Percentiles rank a stretch among this genome's conserved stretches.
Evolutionary conservation across 805 yeast genomes (phyloP).

Genomic region (Metschnikowia rubicola): DNA sequence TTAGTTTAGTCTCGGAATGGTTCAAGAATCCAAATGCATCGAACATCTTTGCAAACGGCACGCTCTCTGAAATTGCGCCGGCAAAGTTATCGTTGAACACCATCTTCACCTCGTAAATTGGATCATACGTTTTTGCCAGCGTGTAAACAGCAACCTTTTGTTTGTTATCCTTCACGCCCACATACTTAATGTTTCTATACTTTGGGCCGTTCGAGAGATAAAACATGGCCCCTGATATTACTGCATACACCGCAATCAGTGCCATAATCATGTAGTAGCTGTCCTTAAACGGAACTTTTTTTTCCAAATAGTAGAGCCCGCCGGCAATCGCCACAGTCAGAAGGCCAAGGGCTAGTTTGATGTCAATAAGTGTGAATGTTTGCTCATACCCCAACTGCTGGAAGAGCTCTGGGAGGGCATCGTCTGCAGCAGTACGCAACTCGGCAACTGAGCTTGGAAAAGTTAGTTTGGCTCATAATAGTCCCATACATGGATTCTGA

Average conservation of each 20-base stretch:
- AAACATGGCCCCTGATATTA: constrained; percentile 31
- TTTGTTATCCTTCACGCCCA: constrained; percentile 35
- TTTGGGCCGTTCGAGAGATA: constrained; percentile 29
- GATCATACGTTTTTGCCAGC: constrained; percentile 40
- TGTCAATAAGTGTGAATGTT: constrained; percentile 43
- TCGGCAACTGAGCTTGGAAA: constrained; percentile 42
- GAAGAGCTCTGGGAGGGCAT: constrained; percentile 40
- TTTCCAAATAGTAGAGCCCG: constrained; percentile 45
- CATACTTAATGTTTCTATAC: constrained; percentile 45
- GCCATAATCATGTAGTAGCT: constrained; percentile 31
- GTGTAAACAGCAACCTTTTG: constrained; percentile 39
- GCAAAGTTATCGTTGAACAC: constrained; percentile 22
- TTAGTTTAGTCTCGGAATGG: constrained; percentile 26
- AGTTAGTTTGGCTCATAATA: neutral
- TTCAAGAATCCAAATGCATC: constrained; percentile 46
- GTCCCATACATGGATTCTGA: too few relatives aligned
- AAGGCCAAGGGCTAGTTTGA: constrained; percentile 49
- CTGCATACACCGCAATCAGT: constrained; percentile 37
- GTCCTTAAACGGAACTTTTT: constrained; percentile 41
- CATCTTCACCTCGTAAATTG: constrained; percentile 40
- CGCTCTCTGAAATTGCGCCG: constrained; percentile 21
- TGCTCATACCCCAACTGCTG: constrained; percentile 46
- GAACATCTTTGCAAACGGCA: constrained; percentile 39
- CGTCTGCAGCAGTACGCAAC: constrained; percentile 49
- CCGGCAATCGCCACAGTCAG: constrained; percentile 46